Percentiles rank a stretch among this genome's conserved stretches.
These are phyloP conservation scores for Pichia deserticola DNA, from an alignment of 805 yeast genomes.

Conservation along the genomic window DNA sequence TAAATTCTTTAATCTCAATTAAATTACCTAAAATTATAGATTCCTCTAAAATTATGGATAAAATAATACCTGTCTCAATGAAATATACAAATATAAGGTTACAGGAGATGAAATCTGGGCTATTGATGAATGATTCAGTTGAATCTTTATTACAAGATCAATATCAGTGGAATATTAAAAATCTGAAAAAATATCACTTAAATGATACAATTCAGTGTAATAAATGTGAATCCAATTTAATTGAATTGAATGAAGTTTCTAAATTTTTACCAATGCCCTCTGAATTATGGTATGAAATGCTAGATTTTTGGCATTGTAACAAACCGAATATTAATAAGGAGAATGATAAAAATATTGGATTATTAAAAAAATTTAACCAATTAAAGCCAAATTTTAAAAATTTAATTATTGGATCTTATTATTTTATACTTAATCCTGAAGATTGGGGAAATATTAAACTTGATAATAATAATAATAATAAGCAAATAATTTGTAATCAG, in stretches of 20 bases:
- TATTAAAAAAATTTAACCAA: slow-evolving; percentile 30
- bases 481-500: slow-evolving; percentile 25
- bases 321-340: slow-evolving; percentile 40
- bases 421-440: slow-evolving; percentile 35
- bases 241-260: slow-evolving; percentile 27
- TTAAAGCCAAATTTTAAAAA: slow-evolving; percentile 37
- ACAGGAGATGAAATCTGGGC: not conserved
- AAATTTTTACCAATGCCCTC: slow-evolving; percentile 69
- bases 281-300: slow-evolving; percentile 87
- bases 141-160: slow-evolving; percentile 10
- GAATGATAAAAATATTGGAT: not conserved
- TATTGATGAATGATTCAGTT: not conserved
- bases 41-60: not conserved
- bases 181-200: slow-evolving; percentile 4
- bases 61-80: not conserved
- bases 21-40: not conserved
- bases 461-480: not conserved
- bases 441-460: slow-evolving; percentile 12
- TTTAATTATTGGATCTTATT: slow-evolving; percentile 51
- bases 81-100: not conserved
- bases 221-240: slow-evolving; percentile 12
- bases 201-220: slow-evolving; percentile 10
- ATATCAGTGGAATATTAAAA: slow-evolving; percentile 21
- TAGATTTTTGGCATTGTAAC: slow-evolving; percentile 98
- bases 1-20: not conserved